Evolutionary conservation across 2,329 filamentous ascomycete genomes (phyloP).

Genomic region (Aspergillus jensenii): DNA sequence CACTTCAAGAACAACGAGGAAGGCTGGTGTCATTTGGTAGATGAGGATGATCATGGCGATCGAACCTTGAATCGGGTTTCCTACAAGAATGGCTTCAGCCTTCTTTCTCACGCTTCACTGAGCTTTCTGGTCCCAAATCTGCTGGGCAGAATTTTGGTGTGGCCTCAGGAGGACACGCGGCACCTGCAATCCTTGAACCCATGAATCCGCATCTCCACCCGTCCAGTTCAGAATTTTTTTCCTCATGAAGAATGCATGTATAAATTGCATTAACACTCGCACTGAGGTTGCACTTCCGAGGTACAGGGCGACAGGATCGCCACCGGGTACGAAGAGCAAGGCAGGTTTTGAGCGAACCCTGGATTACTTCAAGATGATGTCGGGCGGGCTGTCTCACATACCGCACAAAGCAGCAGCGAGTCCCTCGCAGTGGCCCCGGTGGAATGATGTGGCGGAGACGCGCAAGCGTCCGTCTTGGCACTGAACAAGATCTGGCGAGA

Average conservation of each 20-base stretch:
- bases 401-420: no score
- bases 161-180: slow-evolving; percentile 16
- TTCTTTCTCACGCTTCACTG: not conserved
- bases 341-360: not conserved
- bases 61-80: slow-evolving; percentile 4
- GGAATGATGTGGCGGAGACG: slow-evolving; percentile 32
- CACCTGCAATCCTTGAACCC: slow-evolving; percentile 10
- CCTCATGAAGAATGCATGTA: not conserved
- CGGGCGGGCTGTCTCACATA: no score
- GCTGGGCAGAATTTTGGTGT: not conserved
- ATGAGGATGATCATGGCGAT: slow-evolving; percentile 17
- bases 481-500: slow-evolving; percentile 31
- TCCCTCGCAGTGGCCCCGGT: no score
- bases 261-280: not conserved
- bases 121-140: no score
- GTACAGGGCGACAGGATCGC: not conserved
- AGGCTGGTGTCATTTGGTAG: not conserved
- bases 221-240: not conserved
- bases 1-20: not conserved
- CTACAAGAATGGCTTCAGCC: not conserved
- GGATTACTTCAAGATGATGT: not conserved
- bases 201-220: slow-evolving; percentile 15
- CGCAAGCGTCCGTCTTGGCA: slow-evolving; percentile 42
- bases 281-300: not conserved
- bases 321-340: not conserved